Evolutionary conservation across 2,329 filamentous ascomycete genomes (phyloP), one percentile per base, ranked within the genome.

Genomic region (Hypoxylon sp.): DNA sequence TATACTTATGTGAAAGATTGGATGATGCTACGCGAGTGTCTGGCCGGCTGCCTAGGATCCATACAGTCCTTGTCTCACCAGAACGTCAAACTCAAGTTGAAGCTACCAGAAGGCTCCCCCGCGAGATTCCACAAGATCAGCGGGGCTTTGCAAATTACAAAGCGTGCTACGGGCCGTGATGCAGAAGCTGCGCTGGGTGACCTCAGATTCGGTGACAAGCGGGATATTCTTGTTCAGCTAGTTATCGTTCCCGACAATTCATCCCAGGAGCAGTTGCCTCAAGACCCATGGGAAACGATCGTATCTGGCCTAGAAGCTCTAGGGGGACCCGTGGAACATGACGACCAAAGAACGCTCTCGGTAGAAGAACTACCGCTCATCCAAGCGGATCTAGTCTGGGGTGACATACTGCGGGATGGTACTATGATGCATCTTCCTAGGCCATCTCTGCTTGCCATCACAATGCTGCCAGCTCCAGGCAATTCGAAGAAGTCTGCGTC

Each of bases 1-100:
- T 99, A 98, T 78, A 97, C 94, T 1, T 99, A 98, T 76, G 95
- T 99, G 74, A 99, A 98, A 82, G 96, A 99, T 80, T 99, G 96
- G 96, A 98, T 98, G 95, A 99, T 98, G 95, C 87, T 99, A 37
- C 91, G 96, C 30, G 96, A 99, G 80, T 98, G 96, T 79, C 87
- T 98, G 49, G 96, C 95, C 25, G 96, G 96, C 48, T 98, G 95
- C 76, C 84, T 99, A 30, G 96, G 96, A 51, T 91, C 94, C 13
- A 88, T 98, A 78, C 96, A 99, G 80, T 94, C 93, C 1, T 91
- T 94, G 30, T 98, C 96, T n/a, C 96, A 99, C 79, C 96, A 98
- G 79, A 98, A 98, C 77, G 96, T 97, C 64, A 98, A 97, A 84
- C 87, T 99, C 61, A 97, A 97, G 84, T 89, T 99, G 63, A 93